phyloP scores from a whole-genome alignment of 257 asterid genomes.

The Solanum verrucosum region DNA sequence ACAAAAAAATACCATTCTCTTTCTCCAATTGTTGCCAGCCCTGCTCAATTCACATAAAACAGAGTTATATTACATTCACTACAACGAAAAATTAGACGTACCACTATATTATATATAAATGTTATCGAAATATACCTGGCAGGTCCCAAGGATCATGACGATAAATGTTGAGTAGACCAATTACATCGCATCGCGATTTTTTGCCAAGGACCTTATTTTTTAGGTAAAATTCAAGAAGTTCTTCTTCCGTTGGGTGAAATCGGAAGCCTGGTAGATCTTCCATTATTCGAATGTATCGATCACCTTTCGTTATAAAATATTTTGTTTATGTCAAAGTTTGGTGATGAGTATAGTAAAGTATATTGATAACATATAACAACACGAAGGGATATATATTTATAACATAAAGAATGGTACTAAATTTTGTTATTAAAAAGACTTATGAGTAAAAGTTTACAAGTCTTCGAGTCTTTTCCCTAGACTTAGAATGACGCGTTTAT shows the following conservation, averaged over 20 bases:
- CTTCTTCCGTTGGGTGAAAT: slow-evolving; percentile 34
- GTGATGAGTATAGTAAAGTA: not conserved
- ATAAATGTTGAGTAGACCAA: slow-evolving; percentile 54
- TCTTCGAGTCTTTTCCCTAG: not conserved
- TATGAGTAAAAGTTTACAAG: not conserved
- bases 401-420: not conserved
- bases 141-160: slow-evolving; percentile 52
- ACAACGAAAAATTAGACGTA: not conserved
- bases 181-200: slow-evolving; percentile 36
- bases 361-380: not conserved
- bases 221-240: slow-evolving; percentile 24
- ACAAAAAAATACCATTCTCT: slow-evolving; percentile 80
- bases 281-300: not conserved
- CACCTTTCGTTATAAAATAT: not conserved
- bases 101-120: not conserved
- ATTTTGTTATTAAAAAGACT: not conserved
- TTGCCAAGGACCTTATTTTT: slow-evolving; percentile 14
- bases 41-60: slow-evolving; percentile 10
- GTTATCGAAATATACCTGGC: slow-evolving; percentile 32
- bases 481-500: not conserved
- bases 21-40: slow-evolving; percentile 61
- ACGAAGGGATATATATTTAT: not conserved
- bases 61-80: not conserved
- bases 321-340: not conserved
- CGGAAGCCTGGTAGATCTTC: slow-evolving; percentile 29